Percentiles rank a stretch among this genome's conserved stretches.
Evolutionary conservation across 23 red algal genomes (phyloP).

Genomic region (Gracilaria gracilis): DNA sequence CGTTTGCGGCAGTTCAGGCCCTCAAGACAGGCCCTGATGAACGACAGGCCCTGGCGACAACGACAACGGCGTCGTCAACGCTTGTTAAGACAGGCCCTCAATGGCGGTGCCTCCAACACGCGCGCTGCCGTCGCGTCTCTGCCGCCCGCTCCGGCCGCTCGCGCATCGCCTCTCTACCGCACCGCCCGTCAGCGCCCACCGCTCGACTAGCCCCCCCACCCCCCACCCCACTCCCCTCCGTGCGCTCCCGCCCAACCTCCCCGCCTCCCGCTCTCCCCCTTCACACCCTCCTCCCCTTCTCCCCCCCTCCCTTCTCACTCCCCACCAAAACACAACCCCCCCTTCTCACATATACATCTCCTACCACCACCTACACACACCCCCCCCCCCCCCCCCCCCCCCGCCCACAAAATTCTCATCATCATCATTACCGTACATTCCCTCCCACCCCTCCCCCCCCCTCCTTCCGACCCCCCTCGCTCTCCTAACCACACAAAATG

Average conservation of each 20-base stretch:
- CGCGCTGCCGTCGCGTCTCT: background rate
- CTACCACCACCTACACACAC: too few species aligned
- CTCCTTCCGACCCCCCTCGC: background rate
- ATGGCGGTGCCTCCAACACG: constrained; percentile 31
- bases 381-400: too few species aligned
- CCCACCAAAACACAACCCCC: background rate
- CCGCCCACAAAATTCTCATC: background rate
- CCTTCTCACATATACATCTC: too few species aligned
- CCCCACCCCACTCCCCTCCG: too few species aligned
- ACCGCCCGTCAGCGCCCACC: constrained; percentile 5
- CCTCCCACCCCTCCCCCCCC: background rate
- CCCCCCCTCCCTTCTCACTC: background rate
- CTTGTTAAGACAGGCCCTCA: too few species aligned
- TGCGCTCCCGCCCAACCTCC: too few species aligned
- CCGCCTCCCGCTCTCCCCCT: background rate
- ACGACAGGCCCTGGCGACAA: too few species aligned
- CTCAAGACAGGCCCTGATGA: too few species aligned
- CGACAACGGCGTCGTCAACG: too few species aligned
- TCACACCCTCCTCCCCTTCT: background rate
- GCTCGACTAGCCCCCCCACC: background rate
- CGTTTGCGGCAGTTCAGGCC: too few species aligned
- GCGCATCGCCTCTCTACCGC: constrained; percentile 29
- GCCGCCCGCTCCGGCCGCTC: constrained; percentile 26
- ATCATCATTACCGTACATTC: background rate
- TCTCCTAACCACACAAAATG: constrained; percentile 17